Evolutionary conservation across 768 basidiomycete species (phyloP).

Genomic region (Hysterangium stoloniferum): DNA sequence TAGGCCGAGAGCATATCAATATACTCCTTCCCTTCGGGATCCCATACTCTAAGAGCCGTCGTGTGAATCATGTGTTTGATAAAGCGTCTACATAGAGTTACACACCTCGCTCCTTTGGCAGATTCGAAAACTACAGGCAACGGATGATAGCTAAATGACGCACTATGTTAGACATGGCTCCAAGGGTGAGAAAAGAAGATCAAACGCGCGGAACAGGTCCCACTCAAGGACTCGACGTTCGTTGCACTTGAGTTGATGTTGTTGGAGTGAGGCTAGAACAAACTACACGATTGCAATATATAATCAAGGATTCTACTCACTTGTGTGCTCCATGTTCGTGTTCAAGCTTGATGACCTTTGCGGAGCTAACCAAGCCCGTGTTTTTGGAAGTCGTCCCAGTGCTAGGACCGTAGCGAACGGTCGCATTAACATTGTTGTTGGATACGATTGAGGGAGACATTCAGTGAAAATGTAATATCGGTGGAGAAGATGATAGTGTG

Average conservation of each 20-base stretch:
- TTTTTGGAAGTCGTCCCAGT: background rate
- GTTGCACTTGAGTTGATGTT: slow-evolving; percentile 7
- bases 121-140: slow-evolving; percentile 90
- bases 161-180: slow-evolving; percentile 26
- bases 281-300: background rate
- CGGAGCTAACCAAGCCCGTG: slow-evolving; percentile 36
- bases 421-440: background rate
- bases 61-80: too few relatives aligned
- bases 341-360: slow-evolving; percentile 72
- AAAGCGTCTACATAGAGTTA: slow-evolving; percentile 18
- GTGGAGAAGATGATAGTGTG: background rate
- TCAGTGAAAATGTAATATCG: background rate
- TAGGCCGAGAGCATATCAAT: slow-evolving; percentile 98
- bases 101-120: slow-evolving; percentile 85
- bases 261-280: background rate
- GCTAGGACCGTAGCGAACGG: background rate
- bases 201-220: slow-evolving; percentile 10
- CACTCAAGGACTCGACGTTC: slow-evolving; percentile 7
- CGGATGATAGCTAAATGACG: slow-evolving; percentile 81
- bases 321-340: slow-evolving; percentile 83
- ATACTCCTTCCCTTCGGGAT: slow-evolving; percentile 91
- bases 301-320: slow-evolving; percentile 39
- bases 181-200: background rate
- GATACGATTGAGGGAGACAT: slow-evolving; percentile 8
- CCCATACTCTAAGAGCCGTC: slow-evolving; percentile 70